Evolutionary conservation across 2,329 filamentous ascomycete species (phyloP).

Genomic region (Diplodia seriata): DNA sequence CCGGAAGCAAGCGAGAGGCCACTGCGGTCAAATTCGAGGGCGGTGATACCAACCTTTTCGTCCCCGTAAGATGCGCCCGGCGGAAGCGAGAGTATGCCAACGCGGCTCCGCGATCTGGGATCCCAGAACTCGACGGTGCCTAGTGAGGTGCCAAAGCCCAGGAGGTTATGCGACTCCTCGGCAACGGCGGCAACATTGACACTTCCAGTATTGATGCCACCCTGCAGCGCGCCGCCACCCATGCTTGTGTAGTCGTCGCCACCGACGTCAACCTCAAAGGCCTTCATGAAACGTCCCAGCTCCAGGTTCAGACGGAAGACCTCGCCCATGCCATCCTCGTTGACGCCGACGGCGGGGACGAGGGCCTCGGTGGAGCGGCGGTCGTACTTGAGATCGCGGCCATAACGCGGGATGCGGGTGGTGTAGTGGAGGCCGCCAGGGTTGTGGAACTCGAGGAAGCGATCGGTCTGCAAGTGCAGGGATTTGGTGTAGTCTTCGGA

Average conservation of each 20-base stretch:
- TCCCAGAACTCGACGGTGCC: conserved; percentile 99
- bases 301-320: conserved; percentile 94
- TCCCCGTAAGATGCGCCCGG: conserved; percentile 44
- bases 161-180: conserved; percentile 85
- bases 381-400: conserved; percentile 87
- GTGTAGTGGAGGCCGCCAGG: conserved; percentile 86
- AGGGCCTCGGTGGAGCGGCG: conserved; percentile 82
- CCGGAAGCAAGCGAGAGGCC: conserved; percentile 87
- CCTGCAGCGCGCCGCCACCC: conserved; percentile 79
- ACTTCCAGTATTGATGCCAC: conserved; percentile 81
- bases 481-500: conserved; percentile 85
- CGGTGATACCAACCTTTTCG: conserved; percentile 72
- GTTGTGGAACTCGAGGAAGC: conserved; percentile 91
- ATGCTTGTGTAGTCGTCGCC: conserved; percentile 73
- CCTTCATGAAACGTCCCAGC: conserved; percentile 90
- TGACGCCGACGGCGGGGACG: conserved; percentile 85
- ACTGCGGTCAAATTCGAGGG: conserved; percentile 82
- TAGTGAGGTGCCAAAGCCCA: conserved; percentile 90
- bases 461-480: conserved; percentile 89
- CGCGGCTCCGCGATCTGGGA: conserved; percentile 78
- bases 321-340: conserved; percentile 84
- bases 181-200: conserved; percentile 89
- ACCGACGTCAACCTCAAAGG: conserved; percentile 89
- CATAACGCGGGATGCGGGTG: conserved; percentile 90
- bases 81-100: conserved; percentile 73